Base-by-base conservation (phyloP, 2,329 filamentous ascomycete genomes). In the Annulohypoxylon truncatum region DNA sequence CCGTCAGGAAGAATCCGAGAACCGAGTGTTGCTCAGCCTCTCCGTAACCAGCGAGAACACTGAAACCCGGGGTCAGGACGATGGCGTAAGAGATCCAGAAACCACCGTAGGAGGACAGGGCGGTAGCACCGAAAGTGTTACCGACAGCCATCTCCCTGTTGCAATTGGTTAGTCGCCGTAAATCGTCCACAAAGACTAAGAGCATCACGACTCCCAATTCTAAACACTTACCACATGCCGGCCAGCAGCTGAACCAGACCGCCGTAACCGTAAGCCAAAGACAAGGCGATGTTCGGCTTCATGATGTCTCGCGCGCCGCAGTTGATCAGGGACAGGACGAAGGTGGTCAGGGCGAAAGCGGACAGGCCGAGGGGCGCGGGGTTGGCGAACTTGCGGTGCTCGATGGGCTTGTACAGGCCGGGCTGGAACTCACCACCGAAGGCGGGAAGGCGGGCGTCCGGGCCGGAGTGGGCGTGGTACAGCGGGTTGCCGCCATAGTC, bases 81-180 rank as follows among this genome's bases (percentile, higher is more conserved):
- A 94, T 90, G 67, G 83, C 92, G 73, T 92, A 91, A 10, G 86
- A 83, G 74, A 95, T 87, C 92, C 92, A 95, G 85, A 95, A 95
- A 68, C 92, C 92, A 72, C 92, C 92, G 75, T 92, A 95, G 0
- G 92, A 94, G 8, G 91, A 92, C 61, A 95, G 82, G 18, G 92
- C 91, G 22, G 92, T 94, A 55, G 91, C 92, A 84, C 92, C 92
- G 71, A 95, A 94, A 9, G 92, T 95, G 84, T 95, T 95, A 61
- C 92, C 92, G n/a, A 92, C 85, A 33, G 92, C 91, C 87, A 95
- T 92, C 82, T 95, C 92, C 91, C 91, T 93, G 68, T 57, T 46
- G 48, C 20, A 10, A 53, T 48, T 24, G 18, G 64, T 67, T 24
- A 66, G 55, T 56, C 9, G 4, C 2, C 44, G 28, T n/a, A 52